Conservation (phyloP, 2,329 filamentous ascomycete genomes). For the Colletotrichum caudatum region DNA sequence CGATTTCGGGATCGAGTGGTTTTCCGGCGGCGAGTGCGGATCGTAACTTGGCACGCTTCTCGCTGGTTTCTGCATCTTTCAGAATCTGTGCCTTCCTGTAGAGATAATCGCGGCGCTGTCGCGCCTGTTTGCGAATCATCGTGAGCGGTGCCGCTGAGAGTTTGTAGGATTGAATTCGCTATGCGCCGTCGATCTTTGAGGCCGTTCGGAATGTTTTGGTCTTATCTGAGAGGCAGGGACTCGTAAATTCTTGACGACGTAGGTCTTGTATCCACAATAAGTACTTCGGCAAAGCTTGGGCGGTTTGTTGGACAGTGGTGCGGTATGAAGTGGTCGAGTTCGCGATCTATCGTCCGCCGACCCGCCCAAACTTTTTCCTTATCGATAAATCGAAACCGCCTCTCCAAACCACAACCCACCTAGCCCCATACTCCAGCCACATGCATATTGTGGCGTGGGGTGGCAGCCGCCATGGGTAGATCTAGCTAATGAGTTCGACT, state of each 20-base stretch:
- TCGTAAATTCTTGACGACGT: neutral
- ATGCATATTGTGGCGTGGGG: neutral
- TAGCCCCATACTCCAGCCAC: neutral
- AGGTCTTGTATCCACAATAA: neutral
- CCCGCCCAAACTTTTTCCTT: constrained; percentile 4
- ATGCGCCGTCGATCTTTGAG: constrained; percentile 3
- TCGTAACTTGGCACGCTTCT: constrained; percentile 89
- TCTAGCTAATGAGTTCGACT: too few relatives aligned
- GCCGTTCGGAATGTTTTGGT: neutral
- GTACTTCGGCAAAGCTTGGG: neutral
- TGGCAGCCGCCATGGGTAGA: too few relatives aligned
- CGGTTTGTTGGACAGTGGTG: neutral
- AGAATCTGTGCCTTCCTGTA: constrained; percentile 90
- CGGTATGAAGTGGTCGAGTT: neutral
- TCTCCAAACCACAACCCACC: neutral
- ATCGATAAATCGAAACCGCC: neutral
- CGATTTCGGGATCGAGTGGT: constrained; percentile 82
- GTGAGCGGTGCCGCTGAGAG: neutral
- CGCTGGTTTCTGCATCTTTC: constrained; percentile 90
- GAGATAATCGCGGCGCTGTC: constrained; percentile 70
- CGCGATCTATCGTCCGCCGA: neutral
- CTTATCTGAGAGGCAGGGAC: too few relatives aligned
- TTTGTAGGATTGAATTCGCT: neutral
- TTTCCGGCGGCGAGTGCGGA: constrained; percentile 90
- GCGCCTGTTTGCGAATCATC: constrained; percentile 54